phyloP scores from a whole-genome alignment of 331 rosid species.

The Cydonia oblonga region DNA sequence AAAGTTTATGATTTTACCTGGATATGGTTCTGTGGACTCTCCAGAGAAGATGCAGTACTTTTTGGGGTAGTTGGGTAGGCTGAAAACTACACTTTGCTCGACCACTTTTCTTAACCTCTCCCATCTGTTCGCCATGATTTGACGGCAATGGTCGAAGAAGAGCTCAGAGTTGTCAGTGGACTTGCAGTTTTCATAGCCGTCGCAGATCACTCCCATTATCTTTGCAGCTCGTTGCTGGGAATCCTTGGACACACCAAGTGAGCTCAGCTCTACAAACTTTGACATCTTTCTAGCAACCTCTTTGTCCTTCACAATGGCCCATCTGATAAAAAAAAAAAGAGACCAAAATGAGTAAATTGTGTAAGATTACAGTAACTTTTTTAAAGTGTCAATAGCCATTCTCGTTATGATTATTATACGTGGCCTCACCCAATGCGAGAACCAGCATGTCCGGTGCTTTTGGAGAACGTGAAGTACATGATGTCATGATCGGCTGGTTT shows the following conservation, averaged over 20 bases:
- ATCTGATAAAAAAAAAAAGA: constrained; percentile 23
- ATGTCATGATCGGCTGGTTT: constrained; percentile 41
- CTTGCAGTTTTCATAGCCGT: constrained; percentile 33
- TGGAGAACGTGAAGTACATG: constrained; percentile 76
- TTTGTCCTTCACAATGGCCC: constrained; percentile 74
- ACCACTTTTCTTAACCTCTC: constrained; percentile 30
- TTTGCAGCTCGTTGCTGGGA: constrained; percentile 63
- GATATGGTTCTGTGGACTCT: constrained; percentile 31
- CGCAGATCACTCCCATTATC: constrained; percentile 47
- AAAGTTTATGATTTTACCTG: constrained; percentile 27
- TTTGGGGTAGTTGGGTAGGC: constrained; percentile 23
- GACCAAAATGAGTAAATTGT: too few relatives aligned
- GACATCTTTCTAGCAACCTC: constrained; percentile 61
- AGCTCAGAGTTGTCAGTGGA: constrained; percentile 18
- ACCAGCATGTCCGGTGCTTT: constrained; percentile 85
- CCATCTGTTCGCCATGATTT: constrained; percentile 54
- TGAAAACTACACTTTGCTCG: constrained; percentile 20
- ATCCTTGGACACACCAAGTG: constrained; percentile 68
- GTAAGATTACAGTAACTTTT: too few relatives aligned
- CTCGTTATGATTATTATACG: too few relatives aligned
- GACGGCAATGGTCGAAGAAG: constrained; percentile 34
- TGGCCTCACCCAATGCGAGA: constrained; percentile 68
- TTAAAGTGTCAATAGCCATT: background rate
- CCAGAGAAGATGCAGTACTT: constrained; percentile 42
- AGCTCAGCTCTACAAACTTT: constrained; percentile 34